These are phyloP conservation scores for Lipomyces orientalis DNA, from an alignment of 805 yeast species.

Conservation along the genomic window DNA sequence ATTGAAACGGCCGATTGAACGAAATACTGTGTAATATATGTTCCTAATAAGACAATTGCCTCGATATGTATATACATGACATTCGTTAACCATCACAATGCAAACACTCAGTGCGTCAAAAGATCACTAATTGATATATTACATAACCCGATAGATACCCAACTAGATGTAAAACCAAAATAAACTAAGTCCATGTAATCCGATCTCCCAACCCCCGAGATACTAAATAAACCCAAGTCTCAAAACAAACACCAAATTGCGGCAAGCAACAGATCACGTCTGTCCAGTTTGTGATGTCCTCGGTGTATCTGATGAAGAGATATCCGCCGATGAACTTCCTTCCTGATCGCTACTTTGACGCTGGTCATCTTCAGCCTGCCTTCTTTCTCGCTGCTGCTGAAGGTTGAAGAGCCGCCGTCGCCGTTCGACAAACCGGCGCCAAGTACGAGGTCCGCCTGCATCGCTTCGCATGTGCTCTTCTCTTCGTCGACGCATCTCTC, in stretches of 20 bases:
- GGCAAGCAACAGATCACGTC: background rate
- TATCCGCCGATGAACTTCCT: background rate
- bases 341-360: slow-evolving; percentile 4
- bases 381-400: slow-evolving; percentile 26
- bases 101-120: background rate
- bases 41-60: background rate
- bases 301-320: background rate
- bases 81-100: background rate
- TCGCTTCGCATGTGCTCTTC: slow-evolving; percentile 30
- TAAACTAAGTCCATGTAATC: background rate
- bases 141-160: background rate
- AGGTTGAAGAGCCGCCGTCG: slow-evolving; percentile 32
- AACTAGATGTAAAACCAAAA: background rate
- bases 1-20: background rate
- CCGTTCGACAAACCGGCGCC: slow-evolving; percentile 37
- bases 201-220: background rate
- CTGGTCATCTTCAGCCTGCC: slow-evolving; percentile 18
- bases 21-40: background rate
- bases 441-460: slow-evolving; percentile 12
- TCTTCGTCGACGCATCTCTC: slow-evolving; percentile 23
- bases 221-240: background rate
- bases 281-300: background rate
- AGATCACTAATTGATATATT: background rate
- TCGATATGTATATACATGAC: background rate
- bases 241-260: background rate